Conservation (phyloP, 2,329 filamentous ascomycete species). For the Verruconis gallopava region DNA sequence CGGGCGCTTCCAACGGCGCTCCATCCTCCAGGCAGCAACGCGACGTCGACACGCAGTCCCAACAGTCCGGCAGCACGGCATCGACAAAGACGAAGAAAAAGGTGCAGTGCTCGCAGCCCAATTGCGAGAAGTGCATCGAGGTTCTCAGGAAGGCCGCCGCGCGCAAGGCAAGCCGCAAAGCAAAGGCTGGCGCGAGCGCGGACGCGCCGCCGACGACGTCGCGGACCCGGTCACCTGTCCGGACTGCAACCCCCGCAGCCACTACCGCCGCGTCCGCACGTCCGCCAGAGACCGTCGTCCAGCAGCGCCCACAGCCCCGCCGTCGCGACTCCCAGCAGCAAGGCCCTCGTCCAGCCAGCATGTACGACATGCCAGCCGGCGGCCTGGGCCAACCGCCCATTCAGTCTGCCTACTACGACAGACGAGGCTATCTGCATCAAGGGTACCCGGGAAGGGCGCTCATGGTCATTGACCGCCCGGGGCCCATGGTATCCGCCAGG, state of each 20-base stretch:
- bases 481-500: neutral
- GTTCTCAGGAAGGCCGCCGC: neutral
- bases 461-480: neutral
- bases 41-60: neutral
- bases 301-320: neutral
- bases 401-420: neutral
- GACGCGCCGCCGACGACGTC: slow-evolving; percentile 1
- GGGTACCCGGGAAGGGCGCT: neutral
- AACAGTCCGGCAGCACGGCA: neutral
- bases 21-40: neutral
- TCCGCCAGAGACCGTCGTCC: too few species aligned
- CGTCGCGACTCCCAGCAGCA: neutral
- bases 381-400: neutral
- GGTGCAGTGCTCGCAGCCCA: slow-evolving; percentile 5
- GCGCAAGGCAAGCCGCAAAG: neutral
- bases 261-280: too few species aligned
- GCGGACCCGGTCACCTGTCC: slow-evolving; percentile 6
- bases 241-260: neutral
- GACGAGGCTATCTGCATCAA: neutral
- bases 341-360: slow-evolving; percentile 1
- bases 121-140: slow-evolving; percentile 4
- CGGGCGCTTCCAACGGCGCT: neutral
- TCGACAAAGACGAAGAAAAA: neutral
- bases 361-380: slow-evolving; percentile 2
- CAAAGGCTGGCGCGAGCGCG: neutral